Evolutionary conservation across 805 yeast species (phyloP).

Genomic region (Ogataea polymorpha): DNA sequence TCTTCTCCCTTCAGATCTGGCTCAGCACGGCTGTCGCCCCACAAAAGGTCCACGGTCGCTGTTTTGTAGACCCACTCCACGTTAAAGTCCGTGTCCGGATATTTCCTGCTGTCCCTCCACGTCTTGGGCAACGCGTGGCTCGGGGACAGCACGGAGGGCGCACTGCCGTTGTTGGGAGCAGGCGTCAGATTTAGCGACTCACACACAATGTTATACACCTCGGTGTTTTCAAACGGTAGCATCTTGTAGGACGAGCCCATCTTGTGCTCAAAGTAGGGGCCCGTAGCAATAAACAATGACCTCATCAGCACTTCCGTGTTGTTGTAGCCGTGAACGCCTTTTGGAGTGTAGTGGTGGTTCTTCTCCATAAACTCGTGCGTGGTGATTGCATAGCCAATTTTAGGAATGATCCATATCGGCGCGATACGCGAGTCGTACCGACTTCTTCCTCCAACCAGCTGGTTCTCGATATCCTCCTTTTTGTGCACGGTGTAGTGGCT

Average conservation of each 20-base stretch:
- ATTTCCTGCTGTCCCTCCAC: conserved; percentile 47
- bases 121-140: conserved; percentile 34
- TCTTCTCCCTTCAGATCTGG: conserved; percentile 2
- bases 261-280: conserved; percentile 63
- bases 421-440: conserved; percentile 63
- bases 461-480: conserved; percentile 51
- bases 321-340: conserved; percentile 85
- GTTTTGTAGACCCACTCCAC: conserved; percentile 39
- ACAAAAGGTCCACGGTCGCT: conserved; percentile 51
- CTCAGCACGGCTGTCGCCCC: conserved; percentile 17
- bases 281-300: conserved; percentile 73
- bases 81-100: conserved; percentile 50
- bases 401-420: conserved; percentile 82
- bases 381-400: conserved; percentile 73
- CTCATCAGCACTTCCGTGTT: conserved; percentile 78
- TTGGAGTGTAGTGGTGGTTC: conserved; percentile 51
- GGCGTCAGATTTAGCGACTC: conserved; percentile 55
- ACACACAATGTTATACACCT: conserved; percentile 73
- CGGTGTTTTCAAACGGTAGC: conserved; percentile 67
- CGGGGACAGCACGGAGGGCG: conserved; percentile 24
- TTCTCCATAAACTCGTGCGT: conserved; percentile 55
- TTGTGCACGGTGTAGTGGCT: conserved; percentile 45
- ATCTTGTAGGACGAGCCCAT: conserved; percentile 36
- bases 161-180: conserved; percentile 58
- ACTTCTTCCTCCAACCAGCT: conserved; percentile 54